phyloP scores from a whole-genome alignment of 179 eudicot genomes.

The Heliamphora pulchella region DNA sequence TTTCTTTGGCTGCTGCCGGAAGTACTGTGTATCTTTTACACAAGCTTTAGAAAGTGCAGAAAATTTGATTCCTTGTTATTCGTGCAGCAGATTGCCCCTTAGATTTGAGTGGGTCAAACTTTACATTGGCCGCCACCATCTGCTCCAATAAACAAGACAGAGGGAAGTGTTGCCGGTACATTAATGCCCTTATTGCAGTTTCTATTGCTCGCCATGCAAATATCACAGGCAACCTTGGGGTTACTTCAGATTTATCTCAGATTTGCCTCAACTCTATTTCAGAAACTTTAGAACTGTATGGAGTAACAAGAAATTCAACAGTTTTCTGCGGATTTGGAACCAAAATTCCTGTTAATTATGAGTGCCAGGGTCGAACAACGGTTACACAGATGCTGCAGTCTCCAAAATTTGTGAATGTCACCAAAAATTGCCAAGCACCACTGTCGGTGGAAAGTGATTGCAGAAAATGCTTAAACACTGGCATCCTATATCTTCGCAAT shows the following conservation, averaged over 20 bases:
- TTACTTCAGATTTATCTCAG: slow-evolving; percentile 45
- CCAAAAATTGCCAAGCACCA: slow-evolving; percentile 46
- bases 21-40: neutral
- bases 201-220: slow-evolving; percentile 73
- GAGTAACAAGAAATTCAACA: slow-evolving; percentile 66
- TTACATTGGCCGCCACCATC: slow-evolving; percentile 57
- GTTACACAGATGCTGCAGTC: slow-evolving; percentile 78
- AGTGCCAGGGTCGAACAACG: slow-evolving; percentile 73
- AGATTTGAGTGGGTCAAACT: slow-evolving; percentile 62
- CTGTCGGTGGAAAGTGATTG: slow-evolving; percentile 42
- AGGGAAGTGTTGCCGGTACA: slow-evolving; percentile 85
- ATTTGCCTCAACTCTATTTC: slow-evolving; percentile 60
- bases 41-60: neutral
- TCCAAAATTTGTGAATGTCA: slow-evolving; percentile 59
- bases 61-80: neutral
- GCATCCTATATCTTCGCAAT: slow-evolving; percentile 66
- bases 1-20: neutral
- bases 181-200: slow-evolving; percentile 72
- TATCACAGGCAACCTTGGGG: slow-evolving; percentile 61
- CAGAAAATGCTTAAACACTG: slow-evolving; percentile 71
- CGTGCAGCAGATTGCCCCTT: slow-evolving; percentile 72
- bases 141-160: slow-evolving; percentile 61
- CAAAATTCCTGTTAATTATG: slow-evolving; percentile 74
- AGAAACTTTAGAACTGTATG: slow-evolving; percentile 60
- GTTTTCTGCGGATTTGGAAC: slow-evolving; percentile 76